Conservation (phyloP, 108 stramenopile species). For the Poteriospumella lacustris region DNA sequence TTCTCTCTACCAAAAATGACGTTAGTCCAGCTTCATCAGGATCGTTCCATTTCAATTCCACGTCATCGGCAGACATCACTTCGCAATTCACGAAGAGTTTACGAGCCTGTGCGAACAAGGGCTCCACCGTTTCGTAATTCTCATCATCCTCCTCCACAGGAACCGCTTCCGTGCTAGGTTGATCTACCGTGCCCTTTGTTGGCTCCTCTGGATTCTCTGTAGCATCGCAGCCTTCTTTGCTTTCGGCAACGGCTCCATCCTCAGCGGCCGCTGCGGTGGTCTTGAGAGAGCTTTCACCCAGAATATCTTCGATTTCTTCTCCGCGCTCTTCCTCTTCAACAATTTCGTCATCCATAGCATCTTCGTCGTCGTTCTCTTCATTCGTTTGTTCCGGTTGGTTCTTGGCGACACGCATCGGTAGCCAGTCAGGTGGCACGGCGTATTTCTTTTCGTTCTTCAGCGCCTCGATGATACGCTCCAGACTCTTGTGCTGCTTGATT, state of each 20-base stretch:
- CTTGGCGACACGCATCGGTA: slow-evolving; percentile 24
- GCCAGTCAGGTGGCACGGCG: slow-evolving; percentile 70
- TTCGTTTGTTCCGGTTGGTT: slow-evolving; percentile 46
- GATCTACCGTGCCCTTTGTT: background rate
- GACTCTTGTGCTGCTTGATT: slow-evolving; percentile 68
- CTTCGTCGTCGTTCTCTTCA: slow-evolving; percentile 27
- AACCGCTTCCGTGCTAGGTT: background rate
- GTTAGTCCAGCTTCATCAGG: slow-evolving; percentile 68
- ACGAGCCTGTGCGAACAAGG: slow-evolving; percentile 73
- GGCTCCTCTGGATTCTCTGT: background rate
- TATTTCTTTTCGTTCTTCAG: slow-evolving; percentile 69
- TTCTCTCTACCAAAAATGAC: slow-evolving; percentile 76
- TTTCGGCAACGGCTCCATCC: background rate
- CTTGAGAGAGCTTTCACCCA: background rate
- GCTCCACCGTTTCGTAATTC: slow-evolving; percentile 31
- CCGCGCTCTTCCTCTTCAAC: background rate
- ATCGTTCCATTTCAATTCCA: slow-evolving; percentile 69
- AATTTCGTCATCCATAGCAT: background rate
- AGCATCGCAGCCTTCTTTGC: background rate
- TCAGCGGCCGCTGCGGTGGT: background rate
- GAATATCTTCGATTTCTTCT: slow-evolving; percentile 48
- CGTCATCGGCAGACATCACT: slow-evolving; percentile 48
- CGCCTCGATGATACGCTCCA: slow-evolving; percentile 74
- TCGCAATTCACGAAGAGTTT: slow-evolving; percentile 75
- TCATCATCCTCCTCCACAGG: no score